These are phyloP conservation scores for Colletotrichum australisinense DNA, from an alignment of 2,329 filamentous ascomycete genomes.

Conservation along the genomic window DNA sequence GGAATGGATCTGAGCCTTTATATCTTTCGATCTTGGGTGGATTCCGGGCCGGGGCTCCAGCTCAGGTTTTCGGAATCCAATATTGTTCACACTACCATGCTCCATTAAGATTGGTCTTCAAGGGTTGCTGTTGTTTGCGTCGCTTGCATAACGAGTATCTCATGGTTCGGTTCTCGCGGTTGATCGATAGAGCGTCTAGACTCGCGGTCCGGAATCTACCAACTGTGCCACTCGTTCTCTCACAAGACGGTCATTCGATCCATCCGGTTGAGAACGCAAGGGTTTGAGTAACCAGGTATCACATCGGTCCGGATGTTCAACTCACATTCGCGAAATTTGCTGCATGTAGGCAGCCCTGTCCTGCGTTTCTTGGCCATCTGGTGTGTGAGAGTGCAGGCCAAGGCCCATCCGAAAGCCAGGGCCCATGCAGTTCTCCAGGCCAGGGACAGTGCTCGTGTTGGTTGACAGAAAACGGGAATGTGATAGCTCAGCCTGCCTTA, in stretches of 20 bases:
- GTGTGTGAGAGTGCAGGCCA: background rate
- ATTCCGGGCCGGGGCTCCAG: background rate
- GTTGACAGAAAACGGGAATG: background rate
- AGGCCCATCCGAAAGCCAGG: background rate
- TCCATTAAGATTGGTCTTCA: background rate
- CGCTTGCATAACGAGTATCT: background rate
- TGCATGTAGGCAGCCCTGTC: background rate
- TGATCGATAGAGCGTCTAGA: background rate
- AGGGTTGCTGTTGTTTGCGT: background rate
- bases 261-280: background rate
- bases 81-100: background rate
- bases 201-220: background rate
- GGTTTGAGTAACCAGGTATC: background rate
- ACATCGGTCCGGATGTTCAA: background rate
- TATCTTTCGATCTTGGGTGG: background rate
- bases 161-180: background rate
- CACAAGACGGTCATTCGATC: too few relatives aligned
- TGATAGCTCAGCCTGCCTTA: background rate
- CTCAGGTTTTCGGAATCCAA: too few relatives aligned
- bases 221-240: background rate
- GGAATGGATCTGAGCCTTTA: background rate
- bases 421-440: background rate
- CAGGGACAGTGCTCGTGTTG: background rate
- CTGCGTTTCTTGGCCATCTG: background rate
- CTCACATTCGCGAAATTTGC: background rate